These are phyloP conservation scores for Eucalyptus albens DNA, from an alignment of 345 rosid genomes.

Conservation along the genomic window DNA sequence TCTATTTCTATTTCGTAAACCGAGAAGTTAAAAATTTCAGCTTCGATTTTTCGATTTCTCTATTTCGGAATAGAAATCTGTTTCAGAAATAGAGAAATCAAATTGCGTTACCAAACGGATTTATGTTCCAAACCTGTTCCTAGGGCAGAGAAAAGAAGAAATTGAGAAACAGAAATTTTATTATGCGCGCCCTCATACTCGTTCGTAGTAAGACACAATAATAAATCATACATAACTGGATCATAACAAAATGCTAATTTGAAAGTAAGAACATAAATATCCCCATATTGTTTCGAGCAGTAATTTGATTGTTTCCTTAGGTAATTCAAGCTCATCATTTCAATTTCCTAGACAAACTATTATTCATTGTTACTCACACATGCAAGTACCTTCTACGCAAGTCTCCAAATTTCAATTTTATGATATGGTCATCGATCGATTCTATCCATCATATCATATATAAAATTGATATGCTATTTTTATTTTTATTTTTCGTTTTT, in stretches of 20 bases:
- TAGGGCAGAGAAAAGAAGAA: no score
- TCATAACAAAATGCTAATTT: neutral
- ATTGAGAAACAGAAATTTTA: no score
- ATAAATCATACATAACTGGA: neutral
- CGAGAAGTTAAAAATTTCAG: no score
- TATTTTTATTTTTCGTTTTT: neutral
- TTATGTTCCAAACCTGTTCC: no score
- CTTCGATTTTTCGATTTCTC: no score
- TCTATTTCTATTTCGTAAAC: no score
- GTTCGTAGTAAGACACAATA: neutral
- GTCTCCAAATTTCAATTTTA: neutral
- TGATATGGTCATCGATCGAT: neutral
- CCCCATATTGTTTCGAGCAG: neutral
- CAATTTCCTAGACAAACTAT: neutral
- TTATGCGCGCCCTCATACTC: no score
- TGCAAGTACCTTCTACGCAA: neutral
- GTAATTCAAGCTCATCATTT: neutral
- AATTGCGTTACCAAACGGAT: no score
- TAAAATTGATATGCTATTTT: neutral
- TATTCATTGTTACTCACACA: neutral
- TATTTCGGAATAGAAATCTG: no score
- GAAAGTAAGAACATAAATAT: neutral
- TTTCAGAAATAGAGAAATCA: no score
- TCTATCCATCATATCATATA: neutral
- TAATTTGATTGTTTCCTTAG: neutral